Evolutionary conservation across 2,329 filamentous ascomycete genomes (phyloP).

Genomic region (Fusarium sp.): DNA sequence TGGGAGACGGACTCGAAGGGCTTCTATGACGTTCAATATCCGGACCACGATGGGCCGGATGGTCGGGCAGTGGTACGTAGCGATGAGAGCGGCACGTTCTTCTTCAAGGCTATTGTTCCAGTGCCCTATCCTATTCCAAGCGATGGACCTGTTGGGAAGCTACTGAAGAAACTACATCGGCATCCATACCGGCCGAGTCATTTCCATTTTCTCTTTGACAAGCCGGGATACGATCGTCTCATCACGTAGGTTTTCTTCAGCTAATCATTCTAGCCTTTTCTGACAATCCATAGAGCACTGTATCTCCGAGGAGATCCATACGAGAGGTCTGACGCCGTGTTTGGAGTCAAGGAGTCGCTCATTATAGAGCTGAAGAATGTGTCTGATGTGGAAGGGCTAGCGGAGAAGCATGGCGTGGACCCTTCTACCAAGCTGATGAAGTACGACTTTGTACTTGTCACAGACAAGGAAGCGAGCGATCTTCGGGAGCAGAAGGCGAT

Average conservation of each 20-base stretch:
- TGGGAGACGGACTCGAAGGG: constrained; percentile 84
- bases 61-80: constrained; percentile 47
- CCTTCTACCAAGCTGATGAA: constrained; percentile 9
- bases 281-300: constrained; percentile 66
- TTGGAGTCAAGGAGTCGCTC: constrained; percentile 86
- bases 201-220: constrained; percentile 89
- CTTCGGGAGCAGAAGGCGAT: constrained; percentile 23
- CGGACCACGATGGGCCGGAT: constrained; percentile 59
- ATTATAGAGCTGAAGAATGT: constrained; percentile 67
- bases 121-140: constrained; percentile 88
- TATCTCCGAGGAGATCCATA: constrained; percentile 85
- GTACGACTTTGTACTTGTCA: constrained; percentile 27
- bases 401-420: constrained; percentile 13
- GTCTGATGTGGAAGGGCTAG: constrained; percentile 10
- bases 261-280: neutral
- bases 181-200: constrained; percentile 83
- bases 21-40: constrained; percentile 81
- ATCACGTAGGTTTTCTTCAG: constrained; percentile 19
- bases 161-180: constrained; percentile 72
- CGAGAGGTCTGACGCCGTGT: constrained; percentile 86
- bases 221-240: constrained; percentile 23
- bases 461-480: constrained; percentile 18
- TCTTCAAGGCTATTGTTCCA: constrained; percentile 86
- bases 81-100: constrained; percentile 60
- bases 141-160: constrained; percentile 83